Percentiles rank a stretch among this genome's conserved stretches.
These are phyloP conservation scores for Cystobasidiopsis lactophilus DNA, from an alignment of 768 basidiomycete species.

Conservation along the genomic window DNA sequence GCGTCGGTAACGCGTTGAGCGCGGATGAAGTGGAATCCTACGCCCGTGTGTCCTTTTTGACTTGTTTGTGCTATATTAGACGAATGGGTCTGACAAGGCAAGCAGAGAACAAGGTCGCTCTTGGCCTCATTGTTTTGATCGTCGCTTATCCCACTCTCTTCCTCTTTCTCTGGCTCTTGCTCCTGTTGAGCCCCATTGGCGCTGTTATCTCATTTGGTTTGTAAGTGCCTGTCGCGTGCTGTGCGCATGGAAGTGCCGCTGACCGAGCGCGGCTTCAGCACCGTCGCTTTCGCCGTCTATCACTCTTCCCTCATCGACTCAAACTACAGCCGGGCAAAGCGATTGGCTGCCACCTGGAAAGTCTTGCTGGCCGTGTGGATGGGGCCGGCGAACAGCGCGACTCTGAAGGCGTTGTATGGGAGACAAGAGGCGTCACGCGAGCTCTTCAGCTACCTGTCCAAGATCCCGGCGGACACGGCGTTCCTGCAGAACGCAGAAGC, in stretches of 20 bases:
- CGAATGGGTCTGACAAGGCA: conserved; percentile 22
- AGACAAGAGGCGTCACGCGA: too few species aligned
- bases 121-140: conserved; percentile 44
- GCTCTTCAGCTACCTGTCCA: too few species aligned
- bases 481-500: too few species aligned
- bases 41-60: neutral
- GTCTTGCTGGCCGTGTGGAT: conserved; percentile 89
- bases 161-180: conserved; percentile 60
- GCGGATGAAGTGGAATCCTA: conserved; percentile 66
- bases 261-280: conserved; percentile 16
- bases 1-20: conserved; percentile 50
- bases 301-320: conserved; percentile 71
- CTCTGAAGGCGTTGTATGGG: too few species aligned
- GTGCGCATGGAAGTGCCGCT: neutral
- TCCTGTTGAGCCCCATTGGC: conserved; percentile 53
- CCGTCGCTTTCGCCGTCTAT: conserved; percentile 62
- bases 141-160: conserved; percentile 67
- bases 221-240: neutral
- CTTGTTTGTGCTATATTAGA: neutral
- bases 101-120: conserved; percentile 86
- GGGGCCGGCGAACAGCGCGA: too few species aligned
- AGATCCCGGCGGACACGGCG: too few species aligned
- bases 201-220: conserved; percentile 44
- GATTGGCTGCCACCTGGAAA: conserved; percentile 79
- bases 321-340: conserved; percentile 50